Evolutionary conservation across 2,329 filamentous ascomycete species (phyloP).

Genomic region (Curvularia sp.): DNA sequence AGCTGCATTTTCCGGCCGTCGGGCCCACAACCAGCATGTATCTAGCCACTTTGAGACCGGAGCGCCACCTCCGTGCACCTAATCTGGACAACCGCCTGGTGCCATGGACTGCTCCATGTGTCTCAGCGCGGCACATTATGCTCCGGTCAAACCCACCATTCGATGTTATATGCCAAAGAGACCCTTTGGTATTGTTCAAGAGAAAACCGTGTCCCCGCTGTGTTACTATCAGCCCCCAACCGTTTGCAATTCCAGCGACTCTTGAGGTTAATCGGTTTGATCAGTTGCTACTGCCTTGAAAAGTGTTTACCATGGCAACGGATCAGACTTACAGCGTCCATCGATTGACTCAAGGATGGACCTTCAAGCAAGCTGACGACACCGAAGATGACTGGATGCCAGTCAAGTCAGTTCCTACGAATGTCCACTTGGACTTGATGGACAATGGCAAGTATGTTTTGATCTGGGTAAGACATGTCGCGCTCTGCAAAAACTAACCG

Average conservation of each 20-base stretch:
- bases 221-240: conserved; percentile 21
- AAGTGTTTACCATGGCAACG: conserved; percentile 34
- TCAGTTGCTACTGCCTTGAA: conserved; percentile 1
- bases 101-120: conserved; percentile 36
- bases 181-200: conserved; percentile 15
- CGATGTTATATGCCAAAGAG: conserved; percentile 31
- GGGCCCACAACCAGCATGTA: conserved; percentile 10
- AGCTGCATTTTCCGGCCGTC: conserved; percentile 29
- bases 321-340: conserved; percentile 35
- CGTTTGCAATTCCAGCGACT: conserved; percentile 9
- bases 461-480: background rate
- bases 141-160: conserved; percentile 38
- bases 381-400: conserved; percentile 54
- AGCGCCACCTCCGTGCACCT: conserved; percentile 19
- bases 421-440: conserved; percentile 58
- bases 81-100: conserved; percentile 29
- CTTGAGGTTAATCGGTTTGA: conserved; percentile 11
- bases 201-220: conserved; percentile 14
- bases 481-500: conserved; percentile 4
- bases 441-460: conserved; percentile 54
- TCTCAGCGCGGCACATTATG: conserved; percentile 35
- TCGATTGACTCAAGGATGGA: conserved; percentile 53
- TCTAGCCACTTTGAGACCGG: conserved; percentile 38
- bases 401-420: conserved; percentile 56
- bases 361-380: conserved; percentile 56